Evolutionary conservation across 352 stramenopile species (phyloP), one percentile per base, ranked within the genome.

Genomic region (Globisporangium splendens): DNA sequence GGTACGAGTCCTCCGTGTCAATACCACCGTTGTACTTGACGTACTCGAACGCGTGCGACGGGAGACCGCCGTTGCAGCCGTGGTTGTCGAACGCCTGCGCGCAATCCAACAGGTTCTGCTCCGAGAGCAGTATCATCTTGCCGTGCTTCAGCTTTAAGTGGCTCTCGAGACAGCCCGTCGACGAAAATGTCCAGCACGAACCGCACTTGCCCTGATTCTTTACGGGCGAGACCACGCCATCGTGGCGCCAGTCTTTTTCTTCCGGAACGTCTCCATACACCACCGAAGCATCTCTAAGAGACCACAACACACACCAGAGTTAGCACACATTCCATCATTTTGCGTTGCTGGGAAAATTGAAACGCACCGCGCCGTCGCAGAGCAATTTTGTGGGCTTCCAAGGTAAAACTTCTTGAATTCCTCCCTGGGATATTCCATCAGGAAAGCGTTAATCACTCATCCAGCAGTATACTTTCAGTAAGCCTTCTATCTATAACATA

Each of bases 121-220:
- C 97, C 55, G 93, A 98, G 28, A 99, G 80, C 59, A 91, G 77
- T 13, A 93, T 75, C 10, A 98, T 88, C 62, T 96, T 75, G 18
- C 88, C 89, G 59, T 89, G 97, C 59, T 96, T 93, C 44, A 99
- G 77, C 68, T 95, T 98, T 59, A 98, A 74, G 69, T 97, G 94
- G 60, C 96, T 98, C 82, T 99, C 98, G 50, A 99, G 91, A 41
- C 92, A 92, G 15, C 97, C 98, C 14, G 97, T 99, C 12, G 97
- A 96, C 17, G 96, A 98, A 80, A 99, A 99, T 14, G 96, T 95
- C 97, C 97, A 99, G 83, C 97, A 99, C 46, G 94, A 98, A 51
- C 97, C 97, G 72, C 97, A 99, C 38, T 92, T 83, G 54, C 96
- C 97, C 72, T 99, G 97, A 70, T 99, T 98, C 76, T 99, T 99